phyloP scores from a whole-genome alignment of 441 rosid species.

The Syzygium malaccense region DNA sequence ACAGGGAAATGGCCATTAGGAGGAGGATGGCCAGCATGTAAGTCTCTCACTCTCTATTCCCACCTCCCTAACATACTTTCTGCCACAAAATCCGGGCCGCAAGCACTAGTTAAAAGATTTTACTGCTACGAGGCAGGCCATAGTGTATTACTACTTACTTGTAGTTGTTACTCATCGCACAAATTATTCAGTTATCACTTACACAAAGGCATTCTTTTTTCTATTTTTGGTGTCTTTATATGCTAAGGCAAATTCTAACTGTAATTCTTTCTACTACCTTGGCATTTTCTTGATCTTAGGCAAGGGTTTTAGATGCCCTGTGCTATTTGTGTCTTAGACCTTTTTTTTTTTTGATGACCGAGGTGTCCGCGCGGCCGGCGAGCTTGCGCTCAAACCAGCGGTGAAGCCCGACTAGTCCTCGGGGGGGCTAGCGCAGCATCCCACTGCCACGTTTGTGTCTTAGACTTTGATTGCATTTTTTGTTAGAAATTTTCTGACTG shows the following conservation, averaged over 20 bases:
- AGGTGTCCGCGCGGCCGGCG: too few relatives aligned
- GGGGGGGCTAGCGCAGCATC: too few relatives aligned
- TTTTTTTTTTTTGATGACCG: too few relatives aligned
- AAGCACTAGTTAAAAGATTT: neutral
- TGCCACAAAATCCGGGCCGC: neutral
- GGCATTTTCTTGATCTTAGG: neutral
- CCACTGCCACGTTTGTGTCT: too few relatives aligned
- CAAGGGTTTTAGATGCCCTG: neutral
- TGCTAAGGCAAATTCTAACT: neutral
- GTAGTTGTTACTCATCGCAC: neutral
- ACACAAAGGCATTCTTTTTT: neutral
- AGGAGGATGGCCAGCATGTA: slow-evolving; percentile 68
- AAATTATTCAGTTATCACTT: neutral
- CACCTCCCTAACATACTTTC: neutral
- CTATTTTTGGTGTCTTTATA: neutral
- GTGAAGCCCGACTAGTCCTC: too few relatives aligned
- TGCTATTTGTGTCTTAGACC: neutral
- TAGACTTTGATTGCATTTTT: neutral
- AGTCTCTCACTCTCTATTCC: slow-evolving; percentile 4
- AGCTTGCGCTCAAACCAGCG: too few relatives aligned
- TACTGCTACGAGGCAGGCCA: neutral
- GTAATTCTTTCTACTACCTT: neutral
- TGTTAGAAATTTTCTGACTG: neutral
- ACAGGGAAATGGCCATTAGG: slow-evolving; percentile 64
- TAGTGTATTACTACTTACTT: neutral